Base-by-base conservation (phyloP, 208 protist species). In the Leishmania lainsoni region DNA sequence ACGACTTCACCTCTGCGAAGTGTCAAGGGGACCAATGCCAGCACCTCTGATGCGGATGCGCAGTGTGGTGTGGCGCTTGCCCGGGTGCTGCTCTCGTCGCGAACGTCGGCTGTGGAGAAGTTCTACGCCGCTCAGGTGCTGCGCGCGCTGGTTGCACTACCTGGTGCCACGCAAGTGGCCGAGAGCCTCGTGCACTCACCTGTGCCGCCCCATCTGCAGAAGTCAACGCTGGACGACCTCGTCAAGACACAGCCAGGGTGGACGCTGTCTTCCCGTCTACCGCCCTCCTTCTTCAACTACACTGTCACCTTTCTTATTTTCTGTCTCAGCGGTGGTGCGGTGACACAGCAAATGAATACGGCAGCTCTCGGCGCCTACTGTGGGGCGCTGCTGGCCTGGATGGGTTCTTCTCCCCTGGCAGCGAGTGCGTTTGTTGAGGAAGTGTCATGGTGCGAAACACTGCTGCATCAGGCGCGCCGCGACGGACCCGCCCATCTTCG, bases 91-190 rank as follows among this genome's bases (percentile, higher is more conserved):
- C 77, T 89, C 68, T 76, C 81, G 0, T 77, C 83, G 29, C 39
- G 69, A 20, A 76, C 84, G 5, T 75, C 82, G 22, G 70, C 78
- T n/a, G 54, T 74, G 2, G 79, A 89, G 17, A 94, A 94, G 80
- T 96, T 94, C 76, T 96, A 94, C 86, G 89, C 91, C 0, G 94
- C 92, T 0, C 83, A 93, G 32, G 78, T 96, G 20, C 75, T 97
- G 20, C 75, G 84, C n/a, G 59, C 70, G 29, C 71, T 96, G 8
- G 59, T 95, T 14, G 51, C 51, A 35, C 45, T 91, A 17, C 83
- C 91, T 10, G 74, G 75, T 0, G 81, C 86, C 1, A 78, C 87
- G 5, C 59, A 69, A 52, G 76, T 95, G 10, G 45, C 83, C 1
- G 48, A 71, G 32, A 32, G 73, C 54, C 80, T 80, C 1, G 81